Percentiles rank a stretch among this genome's conserved stretches.
Evolutionary conservation across 1,284 basidiomycete genomes (phyloP).

Genomic region (Microbotryum saponariae): DNA sequence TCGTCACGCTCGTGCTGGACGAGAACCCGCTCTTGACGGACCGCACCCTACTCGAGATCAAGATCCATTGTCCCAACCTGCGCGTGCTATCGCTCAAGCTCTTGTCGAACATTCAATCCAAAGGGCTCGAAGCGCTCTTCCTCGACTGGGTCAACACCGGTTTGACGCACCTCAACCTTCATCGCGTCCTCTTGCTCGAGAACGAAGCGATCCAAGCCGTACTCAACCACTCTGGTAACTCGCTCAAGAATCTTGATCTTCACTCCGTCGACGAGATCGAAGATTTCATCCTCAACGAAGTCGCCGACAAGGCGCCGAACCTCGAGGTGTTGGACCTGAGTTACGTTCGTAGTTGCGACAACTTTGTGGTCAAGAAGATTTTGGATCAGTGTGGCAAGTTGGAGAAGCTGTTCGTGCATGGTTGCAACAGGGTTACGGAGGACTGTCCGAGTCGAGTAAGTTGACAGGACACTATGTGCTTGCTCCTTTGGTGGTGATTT

Average conservation of each 20-base stretch:
- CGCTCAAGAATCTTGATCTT: conserved; percentile 60
- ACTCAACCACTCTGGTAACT: conserved; percentile 59
- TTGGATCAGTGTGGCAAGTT: conserved; percentile 47
- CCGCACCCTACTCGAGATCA: conserved; percentile 53
- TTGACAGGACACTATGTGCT: not conserved
- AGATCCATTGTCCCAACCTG: conserved; percentile 51
- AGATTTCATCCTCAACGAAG: conserved; percentile 51
- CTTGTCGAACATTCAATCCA: conserved; percentile 59
- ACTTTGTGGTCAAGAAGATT: conserved; percentile 68
- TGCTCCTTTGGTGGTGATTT: too few species aligned
- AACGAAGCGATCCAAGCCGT: conserved; percentile 57
- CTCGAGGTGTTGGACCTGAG: conserved; percentile 68
- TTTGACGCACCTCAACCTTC: conserved; percentile 36
- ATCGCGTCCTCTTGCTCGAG: conserved; percentile 46
- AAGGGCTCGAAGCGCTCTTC: conserved; percentile 64
- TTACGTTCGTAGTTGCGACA: conserved; percentile 77
- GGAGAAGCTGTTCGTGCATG: conserved; percentile 39
- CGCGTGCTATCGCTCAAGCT: conserved; percentile 54
- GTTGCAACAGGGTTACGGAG: conserved; percentile 37
- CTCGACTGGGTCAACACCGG: conserved; percentile 38
- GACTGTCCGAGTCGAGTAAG: conserved; percentile 28
- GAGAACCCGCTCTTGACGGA: conserved; percentile 56
- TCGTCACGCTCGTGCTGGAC: conserved; percentile 49
- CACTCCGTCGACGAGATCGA: conserved; percentile 63
- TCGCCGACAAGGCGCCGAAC: conserved; percentile 49